Base-by-base conservation (phyloP, 2,329 filamentous ascomycete species). In the Paraphoma chrysanthemicola region DNA sequence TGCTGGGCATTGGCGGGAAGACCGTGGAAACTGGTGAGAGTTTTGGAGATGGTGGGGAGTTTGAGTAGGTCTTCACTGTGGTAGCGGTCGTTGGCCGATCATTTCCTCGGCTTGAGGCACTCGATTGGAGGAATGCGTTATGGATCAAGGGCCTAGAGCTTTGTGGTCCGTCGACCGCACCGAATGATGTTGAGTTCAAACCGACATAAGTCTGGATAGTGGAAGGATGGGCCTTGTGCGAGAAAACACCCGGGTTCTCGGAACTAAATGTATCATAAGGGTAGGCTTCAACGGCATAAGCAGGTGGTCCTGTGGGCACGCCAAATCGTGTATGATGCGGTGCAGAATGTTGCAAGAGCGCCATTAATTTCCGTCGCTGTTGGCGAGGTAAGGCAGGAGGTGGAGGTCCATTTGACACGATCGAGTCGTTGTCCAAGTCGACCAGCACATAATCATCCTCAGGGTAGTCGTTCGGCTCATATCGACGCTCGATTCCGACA, bases 401-500 rank as follows among this genome's bases (percentile, higher is more conserved):
- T 55, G 88, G 86, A 57, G 87, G 85, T 6, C 87, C 83, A 1
- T 92, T 95, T 47, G 92, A 90, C 72, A 97, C 92, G 58, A 99
- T 93, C 14, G 88, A 88, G 76, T 99, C 91, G 74, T 90, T 88
- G 76, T 99, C 95, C 49, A 99, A 82, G 76, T 99, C 95, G 36
- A 98, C 93, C 14, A 98, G 82, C 16, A 98, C 93, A 74, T 94
- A 98, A 72, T 98, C 95, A 68, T 98, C 95, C 6, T 97, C 92
- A 0, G 95, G 95, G 42, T 98, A 85, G 66, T 93, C 89, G 45
- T 93, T 86, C 54, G 87, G 87, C 67, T 96, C 92, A 73, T 98
- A 98, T 54, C 93, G 88, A 64, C 93, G 87, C 79, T 99, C 95
- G 55, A 99, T 92, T 47, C 95, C 95, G 43, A 98, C 92, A 64